These are phyloP conservation scores for Yamadazyma mexicana DNA, from an alignment of 1,139 yeast genomes.

Conservation along the genomic window DNA sequence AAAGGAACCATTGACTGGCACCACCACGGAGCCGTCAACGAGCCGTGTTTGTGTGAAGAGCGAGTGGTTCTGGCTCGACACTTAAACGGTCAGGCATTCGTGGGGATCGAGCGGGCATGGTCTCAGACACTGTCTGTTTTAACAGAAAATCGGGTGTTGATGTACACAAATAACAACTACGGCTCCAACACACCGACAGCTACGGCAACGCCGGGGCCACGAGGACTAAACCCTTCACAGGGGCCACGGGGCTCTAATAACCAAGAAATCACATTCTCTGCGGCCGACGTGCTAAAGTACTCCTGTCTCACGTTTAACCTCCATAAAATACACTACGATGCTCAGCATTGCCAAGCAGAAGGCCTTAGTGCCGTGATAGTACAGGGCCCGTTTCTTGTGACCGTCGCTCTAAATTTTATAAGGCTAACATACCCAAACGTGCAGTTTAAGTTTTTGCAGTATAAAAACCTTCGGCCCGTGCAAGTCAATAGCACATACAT, in stretches of 20 bases:
- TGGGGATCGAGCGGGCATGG: slow-evolving; percentile 38
- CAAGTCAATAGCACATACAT: slow-evolving; percentile 1
- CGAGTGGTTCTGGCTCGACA: slow-evolving; percentile 33
- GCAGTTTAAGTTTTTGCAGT: slow-evolving; percentile 32
- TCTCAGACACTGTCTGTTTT: slow-evolving; percentile 14
- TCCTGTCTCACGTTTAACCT: slow-evolving; percentile 77
- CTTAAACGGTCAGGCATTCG: slow-evolving; percentile 40
- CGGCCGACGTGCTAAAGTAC: slow-evolving; percentile 38
- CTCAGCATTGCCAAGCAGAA: slow-evolving; percentile 55
- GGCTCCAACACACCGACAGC: not conserved
- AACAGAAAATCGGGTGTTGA: slow-evolving; percentile 32
- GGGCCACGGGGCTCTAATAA: not conserved
- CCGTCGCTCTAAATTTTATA: slow-evolving; percentile 56
- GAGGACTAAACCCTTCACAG: slow-evolving; percentile 3
- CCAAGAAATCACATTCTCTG: slow-evolving; percentile 1
- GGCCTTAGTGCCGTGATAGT: slow-evolving; percentile 61
- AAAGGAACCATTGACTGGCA: slow-evolving; percentile 59
- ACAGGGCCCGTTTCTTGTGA: slow-evolving; percentile 81
- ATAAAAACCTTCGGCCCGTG: slow-evolving; percentile 50
- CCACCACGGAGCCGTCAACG: slow-evolving; percentile 32
- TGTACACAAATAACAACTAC: slow-evolving; percentile 34
- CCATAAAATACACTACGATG: slow-evolving; percentile 79
- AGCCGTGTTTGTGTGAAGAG: slow-evolving; percentile 45
- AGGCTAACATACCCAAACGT: slow-evolving; percentile 6
- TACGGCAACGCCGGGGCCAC: no score